Evolutionary conservation across 75 land plant genomes (phyloP), one percentile per base, ranked within the genome.

Genomic region (Cunninghamia lanceolata): DNA sequence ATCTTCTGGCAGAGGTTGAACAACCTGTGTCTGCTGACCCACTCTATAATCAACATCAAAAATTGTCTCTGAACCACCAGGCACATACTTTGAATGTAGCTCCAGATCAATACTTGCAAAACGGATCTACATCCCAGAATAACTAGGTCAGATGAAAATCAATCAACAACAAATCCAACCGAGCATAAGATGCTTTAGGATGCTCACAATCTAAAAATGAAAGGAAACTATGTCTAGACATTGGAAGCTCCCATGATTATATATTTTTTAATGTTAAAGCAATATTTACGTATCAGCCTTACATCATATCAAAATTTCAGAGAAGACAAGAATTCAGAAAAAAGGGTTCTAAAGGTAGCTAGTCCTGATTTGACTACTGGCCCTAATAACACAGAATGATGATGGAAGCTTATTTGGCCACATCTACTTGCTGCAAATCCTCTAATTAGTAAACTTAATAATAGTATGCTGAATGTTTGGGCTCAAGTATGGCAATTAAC

Each of bases 81-180:
- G 93, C 38, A 86, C 76, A 79, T 86, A 93, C 36, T 79, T 90
- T 68, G 89, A 87, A 83, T 93, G 94, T 53, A 93, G 87, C 76
- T 92, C 93, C 68, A 93, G 80, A 85, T 93, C 94, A 68, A 90
- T 75, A 71, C 86, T 92, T 15, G 95, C 97, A 92, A 94, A 88
- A 40, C 85, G 90, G 21, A 89, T 87, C 90, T 89, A 86, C 32
- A 45, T 9, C 32, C 13, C 14, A 45, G 45, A 45, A 80, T 40
- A 80, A 43, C 7, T 43, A 42, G n/a, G 13, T 80, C 82, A 80
- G 85, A 83, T 42, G 77, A 38, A 84, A 66, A 36, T 34, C 52
- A 59, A 35, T 52, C 4, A 35, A 32, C 82, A 42, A 30, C 54
- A 17, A 78, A 84, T 56, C 13, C 32, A 40, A 43, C 40, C 83